Evolutionary conservation across 768 basidiomycete species (phyloP).

Genomic region (Chalciporus piperatus): DNA sequence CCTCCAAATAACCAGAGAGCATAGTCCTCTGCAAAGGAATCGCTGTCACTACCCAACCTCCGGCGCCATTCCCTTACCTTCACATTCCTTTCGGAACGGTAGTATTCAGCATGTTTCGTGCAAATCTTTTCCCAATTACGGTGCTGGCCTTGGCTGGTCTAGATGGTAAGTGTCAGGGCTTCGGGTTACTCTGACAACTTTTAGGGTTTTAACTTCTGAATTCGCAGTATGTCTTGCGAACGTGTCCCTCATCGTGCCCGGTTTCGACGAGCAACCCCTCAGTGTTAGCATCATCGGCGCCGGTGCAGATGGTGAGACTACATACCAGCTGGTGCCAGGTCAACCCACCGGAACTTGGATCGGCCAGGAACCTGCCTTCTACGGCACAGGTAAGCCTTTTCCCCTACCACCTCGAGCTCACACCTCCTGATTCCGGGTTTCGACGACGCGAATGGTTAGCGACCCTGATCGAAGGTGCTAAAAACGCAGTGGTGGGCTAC

Average conservation of each 20-base stretch:
- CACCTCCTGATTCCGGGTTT: too few species aligned
- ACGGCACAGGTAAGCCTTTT: slow-evolving; percentile 36
- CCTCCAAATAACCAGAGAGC: too few species aligned
- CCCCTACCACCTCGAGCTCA: too few species aligned
- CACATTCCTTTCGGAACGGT: not conserved
- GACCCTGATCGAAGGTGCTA: slow-evolving; percentile 3
- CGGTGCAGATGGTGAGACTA: slow-evolving; percentile 38
- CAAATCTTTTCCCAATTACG: not conserved
- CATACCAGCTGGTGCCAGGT: slow-evolving; percentile 39
- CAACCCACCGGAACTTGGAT: slow-evolving; percentile 30
- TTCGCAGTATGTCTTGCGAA: slow-evolving; percentile 12
- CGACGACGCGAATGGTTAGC: not conserved
- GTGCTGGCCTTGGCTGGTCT: slow-evolving; percentile 5
- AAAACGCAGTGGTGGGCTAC: slow-evolving; percentile 7
- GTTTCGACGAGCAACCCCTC: slow-evolving; percentile 43
- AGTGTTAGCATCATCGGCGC: slow-evolving; percentile 43
- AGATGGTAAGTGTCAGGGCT: not conserved
- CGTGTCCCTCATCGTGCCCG: slow-evolving; percentile 43
- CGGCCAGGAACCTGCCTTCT: slow-evolving; percentile 28
- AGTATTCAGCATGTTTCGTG: not conserved
- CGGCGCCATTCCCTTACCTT: not conserved
- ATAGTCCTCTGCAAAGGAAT: too few species aligned
- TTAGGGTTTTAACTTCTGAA: too few species aligned
- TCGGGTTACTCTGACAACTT: too few species aligned
- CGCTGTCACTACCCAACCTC: not conserved